These are phyloP conservation scores for Globisporangium canariense DNA, from an alignment of 352 stramenopile species.

Conservation along the genomic window DNA sequence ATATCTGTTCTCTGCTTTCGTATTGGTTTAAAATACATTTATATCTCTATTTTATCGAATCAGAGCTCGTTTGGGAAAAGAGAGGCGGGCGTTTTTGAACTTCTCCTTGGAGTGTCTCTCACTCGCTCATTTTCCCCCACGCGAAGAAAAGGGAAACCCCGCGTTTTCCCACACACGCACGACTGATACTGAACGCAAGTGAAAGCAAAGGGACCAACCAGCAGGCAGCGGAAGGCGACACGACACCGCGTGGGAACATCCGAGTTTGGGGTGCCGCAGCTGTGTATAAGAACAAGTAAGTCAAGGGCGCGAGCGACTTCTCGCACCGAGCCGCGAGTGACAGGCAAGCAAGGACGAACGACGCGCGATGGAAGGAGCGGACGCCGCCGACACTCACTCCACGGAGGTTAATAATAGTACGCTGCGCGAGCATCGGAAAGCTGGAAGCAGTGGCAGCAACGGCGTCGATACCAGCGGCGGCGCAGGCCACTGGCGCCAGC, in stretches of 20 bases:
- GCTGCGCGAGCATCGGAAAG: slow-evolving; percentile 4
- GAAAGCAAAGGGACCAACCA: not conserved
- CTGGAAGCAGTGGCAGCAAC: not conserved
- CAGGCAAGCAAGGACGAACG: not conserved
- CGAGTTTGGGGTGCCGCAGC: no score
- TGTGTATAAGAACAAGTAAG: not conserved
- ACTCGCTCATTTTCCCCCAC: not conserved
- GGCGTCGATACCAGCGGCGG: not conserved
- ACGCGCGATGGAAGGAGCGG: slow-evolving; percentile 2
- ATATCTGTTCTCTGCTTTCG: not conserved
- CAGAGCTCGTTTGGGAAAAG: not conserved
- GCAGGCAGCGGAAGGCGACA: not conserved
- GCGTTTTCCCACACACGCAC: slow-evolving; percentile 2
- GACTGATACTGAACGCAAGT: slow-evolving; percentile 10
- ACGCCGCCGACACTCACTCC: not conserved
- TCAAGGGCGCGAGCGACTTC: not conserved
- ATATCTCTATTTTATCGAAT: not conserved
- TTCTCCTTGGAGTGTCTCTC: not conserved
- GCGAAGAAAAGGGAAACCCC: slow-evolving; percentile 1
- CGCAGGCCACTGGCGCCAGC: slow-evolving; percentile 1
- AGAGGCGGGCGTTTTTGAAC: slow-evolving; percentile 6
- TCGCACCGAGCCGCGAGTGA: not conserved
- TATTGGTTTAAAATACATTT: not conserved
- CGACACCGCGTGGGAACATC: not conserved
- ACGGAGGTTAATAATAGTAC: slow-evolving; percentile 15